Evolutionary conservation across 768 basidiomycete species (phyloP), one percentile per base, ranked within the genome.

Genomic region (Pisolithus marmoratus): DNA sequence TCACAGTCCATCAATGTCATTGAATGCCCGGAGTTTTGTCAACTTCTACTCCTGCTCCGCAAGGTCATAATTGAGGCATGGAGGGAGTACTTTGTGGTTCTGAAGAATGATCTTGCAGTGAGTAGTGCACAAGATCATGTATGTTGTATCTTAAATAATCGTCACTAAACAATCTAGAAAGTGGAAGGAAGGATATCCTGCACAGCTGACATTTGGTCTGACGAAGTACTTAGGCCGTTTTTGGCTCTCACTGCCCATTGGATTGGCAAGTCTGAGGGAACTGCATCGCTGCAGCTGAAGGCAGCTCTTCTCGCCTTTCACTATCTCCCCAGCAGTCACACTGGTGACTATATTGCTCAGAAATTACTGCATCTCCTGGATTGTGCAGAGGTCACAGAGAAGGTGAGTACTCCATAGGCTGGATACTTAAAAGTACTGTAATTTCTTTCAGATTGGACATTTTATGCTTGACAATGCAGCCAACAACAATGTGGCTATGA

Each of bases 1-100:
- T n/a, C 40, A 41, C 34, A 66, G 65, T 63, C 65, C 4, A 57
- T 67, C 19, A 66, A 63, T 46, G 53, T 70, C 24, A 53, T 68
- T 20, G 60, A 69, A 40, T 54, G 60, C 42, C 53, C 22, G 12
- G 60, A 66, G 29, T 69, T 70, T 45, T 27, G 59, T 6, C 42
- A 57, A 27, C 59, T 70, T 5, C 50, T 69, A 15, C 55, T 63
- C 14, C 46, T 65, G 12, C 52, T 69, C 15, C 40, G 48, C 19
- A 51, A 60, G 17, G 57, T 31, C 23, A 56, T 69, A 22, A 51
- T 63, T 20, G 48, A 60, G 20, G 60, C 60, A 6, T 68, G 61
- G 59, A 15, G 45, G 36, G 24, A 55, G 3, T 61, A 60, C 41
- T 69, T 65, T 45, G 41, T 54, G 11, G 44, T 36, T 24, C 46